Evolutionary conservation across 345 rosid species (phyloP).

Genomic region (Excoecaria cochinchinensis): DNA sequence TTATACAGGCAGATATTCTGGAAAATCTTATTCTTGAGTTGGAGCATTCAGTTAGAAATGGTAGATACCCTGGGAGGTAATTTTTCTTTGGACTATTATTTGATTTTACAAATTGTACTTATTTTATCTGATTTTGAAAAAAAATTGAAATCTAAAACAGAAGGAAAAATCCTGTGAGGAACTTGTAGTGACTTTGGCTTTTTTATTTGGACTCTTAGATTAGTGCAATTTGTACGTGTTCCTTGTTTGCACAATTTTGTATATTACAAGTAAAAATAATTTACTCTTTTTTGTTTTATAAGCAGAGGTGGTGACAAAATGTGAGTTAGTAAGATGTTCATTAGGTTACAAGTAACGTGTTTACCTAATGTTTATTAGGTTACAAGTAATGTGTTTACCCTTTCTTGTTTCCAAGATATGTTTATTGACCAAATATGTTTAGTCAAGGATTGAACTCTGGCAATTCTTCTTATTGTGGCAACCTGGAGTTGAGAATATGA

Average conservation of each 20-base stretch:
- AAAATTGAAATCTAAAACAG: background rate
- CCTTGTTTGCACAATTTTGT: background rate
- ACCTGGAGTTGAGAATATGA: background rate
- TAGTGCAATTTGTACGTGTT: background rate
- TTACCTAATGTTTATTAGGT: background rate
- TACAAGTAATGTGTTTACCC: background rate
- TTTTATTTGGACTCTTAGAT: background rate
- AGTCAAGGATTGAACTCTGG: background rate
- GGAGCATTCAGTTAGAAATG: conserved; percentile 72
- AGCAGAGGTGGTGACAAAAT: background rate
- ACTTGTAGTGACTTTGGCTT: background rate
- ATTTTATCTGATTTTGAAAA: background rate
- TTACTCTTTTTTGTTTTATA: background rate
- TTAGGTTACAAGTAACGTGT: background rate
- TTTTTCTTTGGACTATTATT: conserved; percentile 13
- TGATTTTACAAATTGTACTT: background rate
- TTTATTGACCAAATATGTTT: background rate
- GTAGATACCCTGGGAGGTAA: conserved; percentile 83
- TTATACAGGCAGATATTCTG: conserved; percentile 75
- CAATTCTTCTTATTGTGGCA: background rate
- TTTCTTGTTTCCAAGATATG: background rate
- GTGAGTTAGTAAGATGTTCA: background rate
- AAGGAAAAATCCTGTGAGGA: background rate
- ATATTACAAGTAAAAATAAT: no score
- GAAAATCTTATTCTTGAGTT: conserved; percentile 80